Conservation (phyloP, 202 grass and related monocot genomes). For the Bolboschoenoplectus hybrid region DNA sequence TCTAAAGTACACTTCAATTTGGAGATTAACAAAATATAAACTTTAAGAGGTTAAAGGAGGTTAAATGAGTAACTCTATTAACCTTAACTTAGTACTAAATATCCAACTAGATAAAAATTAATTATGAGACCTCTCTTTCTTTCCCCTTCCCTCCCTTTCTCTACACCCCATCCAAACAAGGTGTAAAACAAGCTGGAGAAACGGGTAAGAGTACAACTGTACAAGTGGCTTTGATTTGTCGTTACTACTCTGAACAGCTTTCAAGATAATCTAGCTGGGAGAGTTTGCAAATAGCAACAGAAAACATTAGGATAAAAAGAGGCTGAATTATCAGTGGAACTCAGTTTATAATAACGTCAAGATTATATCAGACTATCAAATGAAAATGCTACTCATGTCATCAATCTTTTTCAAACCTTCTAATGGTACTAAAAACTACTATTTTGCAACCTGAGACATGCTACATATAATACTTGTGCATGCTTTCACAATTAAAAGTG, state of each 20-base stretch:
- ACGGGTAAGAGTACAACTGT: neutral
- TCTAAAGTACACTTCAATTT: no score
- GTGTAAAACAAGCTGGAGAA: neutral
- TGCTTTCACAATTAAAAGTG: conserved; percentile 41
- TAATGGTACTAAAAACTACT: conserved; percentile 8
- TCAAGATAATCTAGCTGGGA: neutral
- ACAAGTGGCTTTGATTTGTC: neutral
- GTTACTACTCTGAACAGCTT: neutral
- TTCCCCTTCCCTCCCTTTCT: no score
- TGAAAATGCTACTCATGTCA: neutral
- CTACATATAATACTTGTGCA: conserved; percentile 73
- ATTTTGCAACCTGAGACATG: conserved; percentile 48
- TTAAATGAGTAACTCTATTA: no score
- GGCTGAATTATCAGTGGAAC: neutral
- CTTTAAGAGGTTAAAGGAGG: no score
- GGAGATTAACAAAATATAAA: no score
- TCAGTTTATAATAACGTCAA: neutral
- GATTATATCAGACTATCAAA: conserved; percentile 21
- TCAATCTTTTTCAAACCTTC: conserved; percentile 19
- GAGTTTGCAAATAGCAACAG: neutral
- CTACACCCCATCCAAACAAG: no score
- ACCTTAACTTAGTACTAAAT: no score
- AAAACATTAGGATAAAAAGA: neutral
- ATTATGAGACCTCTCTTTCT: no score
- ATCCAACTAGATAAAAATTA: no score